Evolutionary conservation across 192 early-diverging fungal genomes (phyloP).

Genomic region (Dispira parvispora): DNA sequence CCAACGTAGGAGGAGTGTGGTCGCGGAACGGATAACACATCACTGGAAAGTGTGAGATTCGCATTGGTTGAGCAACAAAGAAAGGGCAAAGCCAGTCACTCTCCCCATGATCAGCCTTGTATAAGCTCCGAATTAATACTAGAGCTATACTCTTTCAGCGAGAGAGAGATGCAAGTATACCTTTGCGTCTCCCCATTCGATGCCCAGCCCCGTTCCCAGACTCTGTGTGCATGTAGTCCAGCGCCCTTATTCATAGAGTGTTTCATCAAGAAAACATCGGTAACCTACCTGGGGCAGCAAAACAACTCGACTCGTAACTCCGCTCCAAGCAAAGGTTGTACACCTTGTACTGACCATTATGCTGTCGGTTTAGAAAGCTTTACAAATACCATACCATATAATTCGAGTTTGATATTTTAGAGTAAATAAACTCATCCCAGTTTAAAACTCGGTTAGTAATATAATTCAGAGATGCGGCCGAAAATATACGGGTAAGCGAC

Average conservation of each 20-base stretch:
- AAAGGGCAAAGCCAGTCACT: too few species aligned
- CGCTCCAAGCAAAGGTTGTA: conserved; percentile 44
- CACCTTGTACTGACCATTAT: conserved; percentile 34
- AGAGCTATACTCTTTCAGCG: too few species aligned
- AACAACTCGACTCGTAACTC: conserved; percentile 24
- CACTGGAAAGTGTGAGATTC: conserved; percentile 12
- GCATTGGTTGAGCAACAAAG: too few species aligned
- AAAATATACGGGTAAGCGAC: not conserved
- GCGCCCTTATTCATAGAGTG: too few species aligned
- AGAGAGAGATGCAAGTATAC: too few species aligned
- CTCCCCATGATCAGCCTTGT: too few species aligned
- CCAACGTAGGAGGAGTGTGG: conserved; percentile 34
- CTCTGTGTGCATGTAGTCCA: too few species aligned
- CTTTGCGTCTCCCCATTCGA: too few species aligned
- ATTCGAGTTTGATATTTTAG: not conserved
- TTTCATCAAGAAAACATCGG: too few species aligned
- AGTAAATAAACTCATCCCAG: not conserved
- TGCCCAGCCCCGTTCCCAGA: too few species aligned
- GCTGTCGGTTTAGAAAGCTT: conserved; percentile 34
- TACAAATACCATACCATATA: not conserved
- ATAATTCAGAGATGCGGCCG: not conserved
- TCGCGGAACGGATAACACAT: conserved; percentile 33
- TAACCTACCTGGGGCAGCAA: conserved; percentile 25
- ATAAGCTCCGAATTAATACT: too few species aligned
- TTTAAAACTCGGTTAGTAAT: not conserved